A percentile compares a stretch with the other conserved stretches of the same genome.
Evolutionary conservation across 2,329 filamentous ascomycete genomes (phyloP).

Genomic region (Fusarium sp.): DNA sequence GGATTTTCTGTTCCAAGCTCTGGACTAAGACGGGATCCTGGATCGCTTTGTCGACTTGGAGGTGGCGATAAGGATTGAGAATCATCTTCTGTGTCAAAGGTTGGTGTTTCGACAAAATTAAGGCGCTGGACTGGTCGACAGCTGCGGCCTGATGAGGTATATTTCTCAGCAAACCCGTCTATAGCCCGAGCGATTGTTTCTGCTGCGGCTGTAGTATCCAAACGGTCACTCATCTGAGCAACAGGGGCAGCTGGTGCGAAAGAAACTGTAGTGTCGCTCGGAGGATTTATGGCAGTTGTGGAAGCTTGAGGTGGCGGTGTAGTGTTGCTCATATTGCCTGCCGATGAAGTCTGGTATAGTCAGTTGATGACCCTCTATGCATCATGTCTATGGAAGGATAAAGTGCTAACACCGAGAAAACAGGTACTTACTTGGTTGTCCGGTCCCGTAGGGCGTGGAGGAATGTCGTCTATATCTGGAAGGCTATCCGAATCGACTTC

Average conservation of each 20-base stretch:
- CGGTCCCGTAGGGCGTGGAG: rapidly evolving
- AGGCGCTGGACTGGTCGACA: neutral
- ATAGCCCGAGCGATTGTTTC: neutral
- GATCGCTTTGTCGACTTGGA: neutral
- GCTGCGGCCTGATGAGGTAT: neutral
- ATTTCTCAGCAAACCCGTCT: neutral
- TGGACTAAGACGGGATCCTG: neutral
- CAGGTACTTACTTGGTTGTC: too few species aligned
- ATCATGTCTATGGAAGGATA: rapidly evolving
- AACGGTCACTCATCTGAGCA: neutral
- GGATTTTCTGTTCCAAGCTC: neutral
- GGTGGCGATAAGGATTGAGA: neutral
- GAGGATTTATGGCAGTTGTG: neutral
- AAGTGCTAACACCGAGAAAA: neutral
- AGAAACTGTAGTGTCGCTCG: rapidly evolving
- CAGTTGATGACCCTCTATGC: neutral
- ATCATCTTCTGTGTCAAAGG: neutral
- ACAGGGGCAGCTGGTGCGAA: neutral
- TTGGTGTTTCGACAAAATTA: neutral
- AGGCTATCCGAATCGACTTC: neutral
- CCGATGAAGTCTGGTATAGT: neutral
- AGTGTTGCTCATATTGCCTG: rapidly evolving
- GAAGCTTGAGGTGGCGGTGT: neutral
- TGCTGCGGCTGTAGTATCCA: rapidly evolving
- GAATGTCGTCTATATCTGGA: neutral